Conservation (phyloP, 192 early-diverging fungal species). For the Cladochytrium replicatum region DNA sequence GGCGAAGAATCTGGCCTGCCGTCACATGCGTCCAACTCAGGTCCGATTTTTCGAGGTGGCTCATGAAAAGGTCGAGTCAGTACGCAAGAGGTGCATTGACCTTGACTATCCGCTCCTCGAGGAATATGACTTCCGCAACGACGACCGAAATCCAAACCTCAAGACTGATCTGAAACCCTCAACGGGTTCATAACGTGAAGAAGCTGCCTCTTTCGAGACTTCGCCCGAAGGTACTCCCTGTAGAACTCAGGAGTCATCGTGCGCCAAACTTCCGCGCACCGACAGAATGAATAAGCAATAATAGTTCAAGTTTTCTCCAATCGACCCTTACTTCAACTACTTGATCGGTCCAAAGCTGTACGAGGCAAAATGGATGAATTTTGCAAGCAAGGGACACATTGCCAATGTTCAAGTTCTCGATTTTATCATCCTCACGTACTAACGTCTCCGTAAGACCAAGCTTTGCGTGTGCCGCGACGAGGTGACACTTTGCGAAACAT, state of each 20-base stretch:
- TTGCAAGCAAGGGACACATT: conserved; percentile 94
- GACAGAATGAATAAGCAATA: not conserved
- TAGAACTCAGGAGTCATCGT: conserved; percentile 96
- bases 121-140: conserved; percentile 96
- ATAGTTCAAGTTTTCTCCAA: not conserved
- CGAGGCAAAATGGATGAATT: conserved; percentile 99
- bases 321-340: conserved; percentile 74
- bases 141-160: conserved; percentile 47
- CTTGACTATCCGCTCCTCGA: conserved; percentile 88
- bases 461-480: conserved; percentile 87
- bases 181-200: conserved; percentile 94
- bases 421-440: conserved; percentile 97
- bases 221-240: conserved; percentile 76
- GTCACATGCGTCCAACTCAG: conserved; percentile 84
- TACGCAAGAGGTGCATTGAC: conserved; percentile 79
- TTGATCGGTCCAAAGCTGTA: conserved; percentile 98
- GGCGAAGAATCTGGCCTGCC: no score
- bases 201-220: conserved; percentile 72
- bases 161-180: conserved; percentile 85
- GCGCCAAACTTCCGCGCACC: conserved; percentile 98
- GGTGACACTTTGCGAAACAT: conserved; percentile 89
- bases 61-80: conserved; percentile 33
- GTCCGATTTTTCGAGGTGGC: conserved; percentile 70
- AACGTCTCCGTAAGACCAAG: conserved; percentile 81
- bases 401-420: conserved; percentile 84